Evolutionary conservation across 2,329 filamentous ascomycete species (phyloP).

Genomic region (Fusarium hostae): DNA sequence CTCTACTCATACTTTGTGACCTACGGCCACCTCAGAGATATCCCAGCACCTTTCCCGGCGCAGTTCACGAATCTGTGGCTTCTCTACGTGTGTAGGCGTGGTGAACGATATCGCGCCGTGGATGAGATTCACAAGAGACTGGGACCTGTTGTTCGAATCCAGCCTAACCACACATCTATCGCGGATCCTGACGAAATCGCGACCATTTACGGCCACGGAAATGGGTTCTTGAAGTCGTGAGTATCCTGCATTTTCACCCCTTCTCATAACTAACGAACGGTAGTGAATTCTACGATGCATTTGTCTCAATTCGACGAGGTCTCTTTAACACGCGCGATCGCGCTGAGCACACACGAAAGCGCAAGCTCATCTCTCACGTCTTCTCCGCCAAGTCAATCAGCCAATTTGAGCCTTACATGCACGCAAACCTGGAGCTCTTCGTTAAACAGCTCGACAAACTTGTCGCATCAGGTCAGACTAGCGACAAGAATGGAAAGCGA

Average conservation of each 20-base stretch:
- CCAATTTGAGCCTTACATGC: constrained; percentile 91
- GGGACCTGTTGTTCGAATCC: constrained; percentile 83
- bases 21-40: constrained; percentile 58
- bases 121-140: constrained; percentile 78
- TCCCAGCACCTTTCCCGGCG: constrained; percentile 72
- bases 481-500: constrained; percentile 67
- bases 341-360: constrained; percentile 84
- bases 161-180: constrained; percentile 85
- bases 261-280: not conserved
- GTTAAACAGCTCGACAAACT: constrained; percentile 78
- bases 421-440: constrained; percentile 79
- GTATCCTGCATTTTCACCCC: constrained; percentile 32
- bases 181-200: constrained; percentile 83
- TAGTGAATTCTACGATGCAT: constrained; percentile 90
- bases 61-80: constrained; percentile 85
- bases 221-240: constrained; percentile 77
- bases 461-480: constrained; percentile 56
- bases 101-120: constrained; percentile 72
- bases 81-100: constrained; percentile 71
- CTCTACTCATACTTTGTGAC: constrained; percentile 70
- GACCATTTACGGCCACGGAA: constrained; percentile 81
- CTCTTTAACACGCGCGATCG: constrained; percentile 91
- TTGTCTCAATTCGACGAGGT: constrained; percentile 85
- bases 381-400: constrained; percentile 84
- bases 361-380: constrained; percentile 88